Conservation (phyloP, 2,329 filamentous ascomycete genomes). For the Alternaria sp. region DNA sequence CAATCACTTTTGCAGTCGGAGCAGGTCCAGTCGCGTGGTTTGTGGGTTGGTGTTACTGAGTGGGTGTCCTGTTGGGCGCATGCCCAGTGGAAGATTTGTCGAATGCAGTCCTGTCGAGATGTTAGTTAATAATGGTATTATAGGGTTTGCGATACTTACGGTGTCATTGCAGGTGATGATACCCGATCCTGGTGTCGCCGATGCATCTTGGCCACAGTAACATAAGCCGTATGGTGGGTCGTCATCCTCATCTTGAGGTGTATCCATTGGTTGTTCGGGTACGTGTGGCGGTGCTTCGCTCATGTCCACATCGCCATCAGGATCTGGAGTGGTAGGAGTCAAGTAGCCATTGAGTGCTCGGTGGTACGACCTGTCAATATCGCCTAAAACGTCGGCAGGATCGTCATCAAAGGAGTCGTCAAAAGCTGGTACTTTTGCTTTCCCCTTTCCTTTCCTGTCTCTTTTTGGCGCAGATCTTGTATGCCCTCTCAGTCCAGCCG, state of each 20-base stretch:
- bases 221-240: conserved; percentile 22
- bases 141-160: conserved; percentile 6
- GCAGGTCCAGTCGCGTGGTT: conserved; percentile 14
- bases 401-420: background rate
- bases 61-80: conserved; percentile 21
- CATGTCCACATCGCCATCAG: conserved; percentile 25
- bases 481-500: background rate
- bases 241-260: background rate
- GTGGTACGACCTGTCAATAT: background rate
- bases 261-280: background rate
- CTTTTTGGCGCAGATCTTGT: background rate
- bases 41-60: background rate
- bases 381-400: background rate
- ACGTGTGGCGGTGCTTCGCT: background rate
- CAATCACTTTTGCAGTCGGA: conserved; percentile 7
- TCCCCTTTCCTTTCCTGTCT: conserved; percentile 12
- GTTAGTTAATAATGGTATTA: background rate
- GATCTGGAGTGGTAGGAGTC: conserved; percentile 21
- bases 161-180: conserved; percentile 23
- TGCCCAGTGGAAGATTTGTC: conserved; percentile 26
- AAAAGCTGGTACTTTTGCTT: conserved; percentile 2
- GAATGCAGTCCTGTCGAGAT: conserved; percentile 24
- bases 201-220: conserved; percentile 28
- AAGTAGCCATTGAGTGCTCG: conserved; percentile 5
- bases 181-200: background rate